phyloP scores from a whole-genome alignment of 495 filamentous ascomycete species.

The Talaromyces nanjingensis region DNA sequence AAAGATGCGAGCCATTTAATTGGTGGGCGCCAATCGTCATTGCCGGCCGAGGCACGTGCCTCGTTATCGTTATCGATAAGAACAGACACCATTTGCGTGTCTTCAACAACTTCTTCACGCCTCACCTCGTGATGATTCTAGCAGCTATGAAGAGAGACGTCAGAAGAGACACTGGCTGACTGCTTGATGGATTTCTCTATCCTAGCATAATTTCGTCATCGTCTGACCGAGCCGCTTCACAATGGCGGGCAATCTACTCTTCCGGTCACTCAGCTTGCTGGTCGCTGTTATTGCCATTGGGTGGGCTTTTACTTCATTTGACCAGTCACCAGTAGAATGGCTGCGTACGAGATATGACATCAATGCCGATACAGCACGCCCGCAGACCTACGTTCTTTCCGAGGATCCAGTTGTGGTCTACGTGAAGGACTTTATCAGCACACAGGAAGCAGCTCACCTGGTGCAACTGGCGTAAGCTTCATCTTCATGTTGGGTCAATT shows the following conservation, averaged over 20 bases:
- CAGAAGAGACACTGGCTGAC: background rate
- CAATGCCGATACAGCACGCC: background rate
- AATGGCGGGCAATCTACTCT: background rate
- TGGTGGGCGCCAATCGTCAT: background rate
- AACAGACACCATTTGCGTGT: too few species aligned
- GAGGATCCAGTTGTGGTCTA: conserved; percentile 1
- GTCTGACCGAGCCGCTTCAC: background rate
- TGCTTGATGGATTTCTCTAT: background rate
- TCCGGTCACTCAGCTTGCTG: background rate
- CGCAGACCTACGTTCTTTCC: background rate
- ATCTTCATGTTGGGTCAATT: background rate
- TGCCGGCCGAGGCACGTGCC: background rate
- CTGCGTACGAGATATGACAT: background rate
- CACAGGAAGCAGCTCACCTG: conserved; percentile 2
- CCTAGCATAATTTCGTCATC: background rate
- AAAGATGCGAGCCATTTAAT: background rate
- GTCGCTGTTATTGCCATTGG: background rate
- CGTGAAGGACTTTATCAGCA: conserved; percentile 1
- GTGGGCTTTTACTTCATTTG: background rate
- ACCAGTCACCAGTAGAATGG: background rate
- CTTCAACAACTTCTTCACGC: background rate
- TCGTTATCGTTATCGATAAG: background rate
- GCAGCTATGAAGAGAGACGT: background rate
- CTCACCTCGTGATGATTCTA: background rate
- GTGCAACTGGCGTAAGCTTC: conserved; percentile 12